Percentiles rank a stretch among this genome's conserved stretches.
Evolutionary conservation across 2,329 filamentous ascomycete genomes (phyloP).

Genomic region (Fusarium chlamydosporum): DNA sequence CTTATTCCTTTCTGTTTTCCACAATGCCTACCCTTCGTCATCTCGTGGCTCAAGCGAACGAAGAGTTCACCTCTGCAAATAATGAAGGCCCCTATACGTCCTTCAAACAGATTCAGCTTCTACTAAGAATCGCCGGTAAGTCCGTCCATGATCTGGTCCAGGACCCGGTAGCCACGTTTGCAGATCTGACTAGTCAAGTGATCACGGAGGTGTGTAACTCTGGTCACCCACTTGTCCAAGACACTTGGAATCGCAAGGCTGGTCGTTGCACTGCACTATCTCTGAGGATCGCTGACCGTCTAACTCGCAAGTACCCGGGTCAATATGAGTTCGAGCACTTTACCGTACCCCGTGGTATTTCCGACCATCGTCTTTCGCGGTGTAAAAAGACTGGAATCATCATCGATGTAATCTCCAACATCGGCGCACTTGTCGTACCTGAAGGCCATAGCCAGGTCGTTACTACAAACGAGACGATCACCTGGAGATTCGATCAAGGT

Average conservation of each 20-base stretch:
- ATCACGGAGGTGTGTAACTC: background rate
- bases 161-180: background rate
- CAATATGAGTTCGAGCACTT: background rate
- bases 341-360: background rate
- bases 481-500: background rate
- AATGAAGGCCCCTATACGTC: background rate
- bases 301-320: background rate
- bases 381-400: background rate
- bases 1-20: no score
- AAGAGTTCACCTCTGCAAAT: background rate
- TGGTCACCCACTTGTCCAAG: background rate
- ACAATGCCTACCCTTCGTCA: background rate
- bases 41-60: background rate
- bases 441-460: background rate
- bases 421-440: background rate
- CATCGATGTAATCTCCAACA: background rate
- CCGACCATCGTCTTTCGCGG: background rate
- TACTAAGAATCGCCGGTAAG: background rate
- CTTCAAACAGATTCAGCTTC: background rate
- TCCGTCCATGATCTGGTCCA: background rate
- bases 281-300: background rate
- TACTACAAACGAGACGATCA: background rate
- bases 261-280: background rate
- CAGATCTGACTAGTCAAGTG: fast-evolving
- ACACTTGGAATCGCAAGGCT: background rate